phyloP scores from a whole-genome alignment of 2,329 filamentous ascomycete species.

The Gnomoniopsis sp. region DNA sequence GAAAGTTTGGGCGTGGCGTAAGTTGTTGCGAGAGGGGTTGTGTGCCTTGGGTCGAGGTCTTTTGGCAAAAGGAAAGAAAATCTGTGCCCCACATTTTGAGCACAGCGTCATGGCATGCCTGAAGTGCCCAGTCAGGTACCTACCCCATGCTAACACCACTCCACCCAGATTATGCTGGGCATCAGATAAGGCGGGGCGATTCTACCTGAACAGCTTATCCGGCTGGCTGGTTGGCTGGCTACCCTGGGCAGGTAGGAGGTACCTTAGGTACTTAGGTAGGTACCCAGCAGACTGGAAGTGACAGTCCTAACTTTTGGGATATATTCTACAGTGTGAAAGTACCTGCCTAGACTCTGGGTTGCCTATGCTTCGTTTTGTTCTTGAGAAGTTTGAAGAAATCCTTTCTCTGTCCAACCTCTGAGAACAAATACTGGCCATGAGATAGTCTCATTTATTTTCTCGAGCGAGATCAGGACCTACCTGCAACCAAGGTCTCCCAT shows the following conservation, averaged over 20 bases:
- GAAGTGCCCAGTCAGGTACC: no score
- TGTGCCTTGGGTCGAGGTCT: not conserved
- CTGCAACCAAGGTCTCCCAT: not conserved
- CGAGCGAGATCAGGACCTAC: not conserved
- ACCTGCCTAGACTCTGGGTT: not conserved
- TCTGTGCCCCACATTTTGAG: slow-evolving; percentile 34
- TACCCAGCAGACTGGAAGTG: not conserved
- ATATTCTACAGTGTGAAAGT: not conserved
- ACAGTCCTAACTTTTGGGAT: not conserved
- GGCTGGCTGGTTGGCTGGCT: not conserved
- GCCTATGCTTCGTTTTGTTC: not conserved
- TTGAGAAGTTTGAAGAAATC: not conserved
- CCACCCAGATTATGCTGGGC: not conserved
- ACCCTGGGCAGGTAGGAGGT: not conserved
- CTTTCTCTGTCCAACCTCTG: not conserved
- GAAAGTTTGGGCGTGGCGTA: not conserved
- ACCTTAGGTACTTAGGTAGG: no score
- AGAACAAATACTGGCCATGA: not conserved
- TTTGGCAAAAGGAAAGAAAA: slow-evolving; percentile 29
- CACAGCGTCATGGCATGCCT: slow-evolving; percentile 13
- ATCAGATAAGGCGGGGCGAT: not conserved
- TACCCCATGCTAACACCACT: not conserved
- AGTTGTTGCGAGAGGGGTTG: not conserved
- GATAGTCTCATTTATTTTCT: not conserved
- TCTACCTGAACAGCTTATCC: no score